phyloP scores from a whole-genome alignment of 2,329 filamentous ascomycete genomes.

The Ophiostoma pallidulum region DNA sequence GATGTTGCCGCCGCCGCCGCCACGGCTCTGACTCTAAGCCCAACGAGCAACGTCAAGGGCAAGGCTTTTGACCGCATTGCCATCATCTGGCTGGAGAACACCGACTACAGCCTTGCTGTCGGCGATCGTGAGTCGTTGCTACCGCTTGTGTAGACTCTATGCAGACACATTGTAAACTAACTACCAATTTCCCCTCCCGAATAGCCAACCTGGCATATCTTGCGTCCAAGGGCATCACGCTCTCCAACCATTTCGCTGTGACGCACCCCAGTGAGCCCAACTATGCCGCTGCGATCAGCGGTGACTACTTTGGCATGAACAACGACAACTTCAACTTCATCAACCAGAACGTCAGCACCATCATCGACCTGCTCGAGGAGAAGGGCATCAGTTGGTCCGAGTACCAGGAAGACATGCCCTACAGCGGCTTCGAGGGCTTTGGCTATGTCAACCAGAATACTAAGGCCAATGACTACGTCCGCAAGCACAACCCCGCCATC shows the following conservation, averaged over 20 bases:
- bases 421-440: constrained; percentile 59
- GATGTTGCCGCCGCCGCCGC: constrained; percentile 47
- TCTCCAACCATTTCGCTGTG: constrained; percentile 50
- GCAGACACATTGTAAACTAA: neutral
- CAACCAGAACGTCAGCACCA: constrained; percentile 52
- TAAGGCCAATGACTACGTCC: constrained; percentile 65
- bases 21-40: constrained; percentile 50
- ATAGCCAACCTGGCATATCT: constrained; percentile 45
- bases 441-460: constrained; percentile 55
- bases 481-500: constrained; percentile 67
- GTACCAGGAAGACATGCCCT: constrained; percentile 73
- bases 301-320: constrained; percentile 65
- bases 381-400: constrained; percentile 57
- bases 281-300: constrained; percentile 58
- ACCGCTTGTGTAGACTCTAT: no score
- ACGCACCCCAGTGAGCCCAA: constrained; percentile 71
- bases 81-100: constrained; percentile 72
- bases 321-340: constrained; percentile 55
- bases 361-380: constrained; percentile 60
- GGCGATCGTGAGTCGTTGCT: constrained; percentile 43
- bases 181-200: neutral
- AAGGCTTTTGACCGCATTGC: constrained; percentile 64
- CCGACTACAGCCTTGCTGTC: constrained; percentile 54
- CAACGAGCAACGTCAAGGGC: constrained; percentile 56
- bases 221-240: constrained; percentile 51